These are phyloP conservation scores for Phoma sp. DNA, from an alignment of 2,329 filamentous ascomycete genomes.

Conservation along the genomic window DNA sequence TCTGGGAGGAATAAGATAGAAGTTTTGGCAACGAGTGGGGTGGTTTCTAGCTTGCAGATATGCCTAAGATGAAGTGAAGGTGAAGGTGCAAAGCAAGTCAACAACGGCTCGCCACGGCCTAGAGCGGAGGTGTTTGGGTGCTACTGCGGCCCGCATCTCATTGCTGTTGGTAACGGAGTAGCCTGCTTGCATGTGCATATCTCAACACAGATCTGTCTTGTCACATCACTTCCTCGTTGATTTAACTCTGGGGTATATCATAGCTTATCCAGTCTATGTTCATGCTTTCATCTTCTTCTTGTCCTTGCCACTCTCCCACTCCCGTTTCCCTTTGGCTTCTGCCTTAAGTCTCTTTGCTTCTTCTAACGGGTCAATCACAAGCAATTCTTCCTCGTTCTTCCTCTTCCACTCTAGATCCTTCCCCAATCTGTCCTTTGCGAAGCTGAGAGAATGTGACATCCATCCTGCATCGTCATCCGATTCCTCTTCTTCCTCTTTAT, in stretches of 20 bases:
- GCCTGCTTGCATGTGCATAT: neutral
- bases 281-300: conserved; percentile 31
- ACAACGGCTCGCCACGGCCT: neutral
- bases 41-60: too few relatives aligned
- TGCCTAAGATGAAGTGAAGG: conserved; percentile 12
- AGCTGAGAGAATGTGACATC: conserved; percentile 86
- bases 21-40: too few relatives aligned
- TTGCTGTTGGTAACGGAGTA: too few relatives aligned
- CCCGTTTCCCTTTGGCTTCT: conserved; percentile 58
- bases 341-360: conserved; percentile 75
- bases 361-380: conserved; percentile 91
- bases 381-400: conserved; percentile 88
- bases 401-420: conserved; percentile 90
- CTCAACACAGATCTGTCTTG: neutral
- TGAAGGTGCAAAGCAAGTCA: neutral
- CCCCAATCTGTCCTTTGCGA: conserved; percentile 87
- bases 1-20: too few relatives aligned
- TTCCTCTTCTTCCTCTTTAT: conserved; percentile 70
- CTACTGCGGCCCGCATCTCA: neutral
- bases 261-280: neutral
- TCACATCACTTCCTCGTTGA: neutral
- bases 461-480: conserved; percentile 70
- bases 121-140: neutral
- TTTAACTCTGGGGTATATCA: neutral
- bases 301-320: conserved; percentile 35